Evolutionary conservation across 371 early-diverging fungal species (phyloP).

Genomic region (Chytridium lagenaria): DNA sequence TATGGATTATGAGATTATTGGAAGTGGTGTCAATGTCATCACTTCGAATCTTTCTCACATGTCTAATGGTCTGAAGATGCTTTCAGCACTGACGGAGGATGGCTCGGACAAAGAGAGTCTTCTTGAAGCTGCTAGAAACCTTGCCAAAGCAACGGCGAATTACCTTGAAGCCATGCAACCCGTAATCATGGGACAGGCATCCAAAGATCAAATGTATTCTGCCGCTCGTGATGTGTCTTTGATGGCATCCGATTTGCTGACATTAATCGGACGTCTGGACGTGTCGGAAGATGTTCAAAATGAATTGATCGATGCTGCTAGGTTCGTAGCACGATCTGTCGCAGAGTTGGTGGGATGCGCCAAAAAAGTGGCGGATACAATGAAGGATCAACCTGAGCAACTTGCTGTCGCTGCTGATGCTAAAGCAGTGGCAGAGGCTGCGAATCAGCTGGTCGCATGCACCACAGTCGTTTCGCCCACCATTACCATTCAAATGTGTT

Average conservation of each 20-base stretch:
- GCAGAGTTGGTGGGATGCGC: constrained; percentile 40
- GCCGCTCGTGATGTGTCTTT: constrained; percentile 40
- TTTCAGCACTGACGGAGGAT: constrained; percentile 42
- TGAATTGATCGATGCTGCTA: constrained; percentile 48
- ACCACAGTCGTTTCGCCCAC: constrained; percentile 45
- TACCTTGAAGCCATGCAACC: constrained; percentile 46
- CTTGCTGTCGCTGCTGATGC: constrained; percentile 41
- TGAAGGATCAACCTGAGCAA: constrained; percentile 42
- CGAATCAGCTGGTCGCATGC: constrained; percentile 46
- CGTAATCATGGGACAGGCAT: constrained; percentile 45
- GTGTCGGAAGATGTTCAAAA: constrained; percentile 48
- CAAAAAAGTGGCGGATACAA: constrained; percentile 28
- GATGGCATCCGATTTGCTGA: constrained; percentile 39
- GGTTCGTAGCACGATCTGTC: constrained; percentile 42
- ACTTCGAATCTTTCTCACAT: constrained; percentile 50
- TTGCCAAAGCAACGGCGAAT: constrained; percentile 42
- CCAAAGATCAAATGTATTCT: constrained; percentile 42
- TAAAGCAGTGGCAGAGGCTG: constrained; percentile 39
- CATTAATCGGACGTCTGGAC: constrained; percentile 49
- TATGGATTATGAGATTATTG: constrained; percentile 56
- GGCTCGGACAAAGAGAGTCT: constrained; percentile 45
- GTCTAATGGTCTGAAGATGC: constrained; percentile 52
- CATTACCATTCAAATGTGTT: constrained; percentile 45
- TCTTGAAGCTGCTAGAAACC: constrained; percentile 39
- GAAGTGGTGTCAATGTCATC: constrained; percentile 46